phyloP scores from a whole-genome alignment of 352 stramenopile species.

The Globisporangium spinosum region DNA sequence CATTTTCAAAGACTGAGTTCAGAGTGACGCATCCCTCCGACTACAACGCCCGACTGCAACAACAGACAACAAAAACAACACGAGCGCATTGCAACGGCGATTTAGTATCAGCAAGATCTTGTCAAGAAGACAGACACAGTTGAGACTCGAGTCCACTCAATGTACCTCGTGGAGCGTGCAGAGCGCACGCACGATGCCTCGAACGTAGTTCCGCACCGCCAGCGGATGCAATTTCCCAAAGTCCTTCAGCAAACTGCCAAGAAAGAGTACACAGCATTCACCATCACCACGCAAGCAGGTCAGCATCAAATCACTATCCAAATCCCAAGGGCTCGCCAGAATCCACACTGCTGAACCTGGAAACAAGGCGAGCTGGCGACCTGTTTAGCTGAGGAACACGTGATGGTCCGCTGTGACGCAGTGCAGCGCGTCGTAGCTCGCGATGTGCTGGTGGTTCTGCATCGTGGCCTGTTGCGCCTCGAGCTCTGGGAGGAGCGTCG shows the following conservation, averaged over 20 bases:
- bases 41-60: slow-evolving; percentile 14
- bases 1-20: neutral
- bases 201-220: slow-evolving; percentile 30
- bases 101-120: neutral
- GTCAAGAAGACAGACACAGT: neutral
- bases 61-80: neutral
- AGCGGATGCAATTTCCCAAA: slow-evolving; percentile 40
- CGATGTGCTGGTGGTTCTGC: neutral
- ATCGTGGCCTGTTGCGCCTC: neutral
- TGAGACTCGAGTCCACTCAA: neutral
- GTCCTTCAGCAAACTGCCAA: slow-evolving; percentile 16
- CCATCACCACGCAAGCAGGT: neutral
- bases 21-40: slow-evolving; percentile 23
- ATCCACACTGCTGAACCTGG: neutral
- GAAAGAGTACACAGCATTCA: neutral
- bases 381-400: neutral
- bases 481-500: slow-evolving; percentile 5
- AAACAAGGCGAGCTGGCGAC: neutral
- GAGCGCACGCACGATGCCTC: slow-evolving; percentile 27
- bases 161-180: slow-evolving; percentile 34
- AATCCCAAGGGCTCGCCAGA: neutral
- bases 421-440: slow-evolving; percentile 7
- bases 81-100: neutral
- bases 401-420: neutral
- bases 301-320: too few relatives aligned